Percentiles rank a stretch among this genome's conserved stretches.
These are phyloP conservation scores for Chimonanthus salicifolius DNA, from an alignment of 164 flowering plant genomes.

Conservation along the genomic window DNA sequence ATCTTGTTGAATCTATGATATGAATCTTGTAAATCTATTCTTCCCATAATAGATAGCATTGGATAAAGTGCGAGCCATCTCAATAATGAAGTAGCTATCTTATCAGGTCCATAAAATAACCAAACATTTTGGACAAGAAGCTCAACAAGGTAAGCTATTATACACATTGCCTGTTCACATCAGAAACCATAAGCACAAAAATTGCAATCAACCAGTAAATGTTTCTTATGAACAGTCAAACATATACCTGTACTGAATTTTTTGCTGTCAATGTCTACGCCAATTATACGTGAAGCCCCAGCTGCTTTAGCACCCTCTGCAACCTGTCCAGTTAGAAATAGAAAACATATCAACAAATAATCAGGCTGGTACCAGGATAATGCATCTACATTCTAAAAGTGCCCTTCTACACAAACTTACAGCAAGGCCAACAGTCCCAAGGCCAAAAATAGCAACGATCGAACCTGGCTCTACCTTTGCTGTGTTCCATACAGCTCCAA, in stretches of 20 bases:
- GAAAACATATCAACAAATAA: neutral
- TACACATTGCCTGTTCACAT: neutral
- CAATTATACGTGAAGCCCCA: conserved; percentile 96
- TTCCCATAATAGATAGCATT: too few relatives aligned
- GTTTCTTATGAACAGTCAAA: neutral
- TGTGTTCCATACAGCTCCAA: conserved; percentile 99
- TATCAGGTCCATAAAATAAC: too few relatives aligned
- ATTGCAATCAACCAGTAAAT: neutral
- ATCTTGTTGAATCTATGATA: too few relatives aligned
- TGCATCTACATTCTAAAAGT: conserved; percentile 1
- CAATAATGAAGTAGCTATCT: too few relatives aligned
- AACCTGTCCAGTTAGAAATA: conserved; percentile 40
- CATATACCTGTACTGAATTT: conserved; percentile 68
- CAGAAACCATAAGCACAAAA: neutral
- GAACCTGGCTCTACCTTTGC: conserved; percentile 99
- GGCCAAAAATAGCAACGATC: conserved; percentile 93
- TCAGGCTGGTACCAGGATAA: conserved; percentile 7
- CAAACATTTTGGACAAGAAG: too few relatives aligned
- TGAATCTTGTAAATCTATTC: too few relatives aligned
- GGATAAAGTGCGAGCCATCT: too few relatives aligned
- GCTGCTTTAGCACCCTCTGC: conserved; percentile 98
- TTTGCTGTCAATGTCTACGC: conserved; percentile 85
- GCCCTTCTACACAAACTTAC: conserved; percentile 39
- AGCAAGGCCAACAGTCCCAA: conserved; percentile 98
- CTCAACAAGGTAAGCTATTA: too few relatives aligned